A percentile compares a stretch with the other conserved stretches of the same genome.
phyloP scores from a whole-genome alignment of 345 rosid genomes.

The Aurinia saxatilis region DNA sequence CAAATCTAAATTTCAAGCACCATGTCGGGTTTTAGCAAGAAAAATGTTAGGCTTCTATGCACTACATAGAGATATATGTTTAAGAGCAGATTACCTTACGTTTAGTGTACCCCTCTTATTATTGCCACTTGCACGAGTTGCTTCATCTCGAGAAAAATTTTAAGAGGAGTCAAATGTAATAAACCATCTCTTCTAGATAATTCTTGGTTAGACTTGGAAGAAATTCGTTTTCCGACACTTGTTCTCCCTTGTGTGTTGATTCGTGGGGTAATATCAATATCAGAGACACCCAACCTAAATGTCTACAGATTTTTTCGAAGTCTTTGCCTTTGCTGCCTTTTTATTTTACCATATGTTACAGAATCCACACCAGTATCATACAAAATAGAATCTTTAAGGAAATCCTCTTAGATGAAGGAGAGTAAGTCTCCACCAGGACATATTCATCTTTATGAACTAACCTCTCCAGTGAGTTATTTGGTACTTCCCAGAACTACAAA shows the following conservation, averaged over 20 bases:
- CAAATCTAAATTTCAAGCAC: no score
- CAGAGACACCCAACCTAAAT: conserved; percentile 26
- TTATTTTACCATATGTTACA: conserved; percentile 27
- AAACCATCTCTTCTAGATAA: conserved; percentile 36
- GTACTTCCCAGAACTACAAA: no score
- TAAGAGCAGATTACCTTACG: no score
- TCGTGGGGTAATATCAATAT: conserved; percentile 33
- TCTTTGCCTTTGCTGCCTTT: conserved; percentile 29
- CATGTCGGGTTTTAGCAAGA: no score
- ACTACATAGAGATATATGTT: no score
- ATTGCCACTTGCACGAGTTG: conserved; percentile 20
- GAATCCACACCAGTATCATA: conserved; percentile 27
- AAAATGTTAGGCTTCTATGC: no score
- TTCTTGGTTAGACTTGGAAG: no score
- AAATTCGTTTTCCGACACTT: no score
- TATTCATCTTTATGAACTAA: conserved; percentile 68
- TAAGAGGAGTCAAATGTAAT: conserved; percentile 26
- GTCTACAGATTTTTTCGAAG: no score
- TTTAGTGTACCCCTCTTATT: no score
- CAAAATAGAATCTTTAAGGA: conserved; percentile 34
- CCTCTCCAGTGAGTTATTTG: no score
- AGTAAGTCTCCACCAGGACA: conserved; percentile 34
- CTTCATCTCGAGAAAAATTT: conserved; percentile 26
- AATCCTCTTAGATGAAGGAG: conserved; percentile 37
- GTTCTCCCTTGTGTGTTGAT: no score